Percentiles rank a stretch among this genome's conserved stretches.
phyloP scores from a whole-genome alignment of 495 filamentous ascomycete genomes.

The Coniosporium apollinis region DNA sequence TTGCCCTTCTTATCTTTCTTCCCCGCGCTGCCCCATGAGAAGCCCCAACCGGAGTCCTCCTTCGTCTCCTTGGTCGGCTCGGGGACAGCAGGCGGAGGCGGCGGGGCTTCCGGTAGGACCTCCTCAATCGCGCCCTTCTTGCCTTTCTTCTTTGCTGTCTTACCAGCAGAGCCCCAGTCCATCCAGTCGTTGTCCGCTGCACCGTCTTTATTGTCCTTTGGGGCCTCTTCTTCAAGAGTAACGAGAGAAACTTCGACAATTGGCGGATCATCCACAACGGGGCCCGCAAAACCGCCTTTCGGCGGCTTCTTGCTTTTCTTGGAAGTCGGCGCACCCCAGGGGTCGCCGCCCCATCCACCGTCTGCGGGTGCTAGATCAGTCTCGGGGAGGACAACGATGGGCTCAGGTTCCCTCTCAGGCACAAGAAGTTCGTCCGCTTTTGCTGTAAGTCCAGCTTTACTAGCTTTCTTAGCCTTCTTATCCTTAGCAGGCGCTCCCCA shows the following conservation, averaged over 20 bases:
- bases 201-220: not conserved
- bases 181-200: not conserved
- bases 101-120: not conserved
- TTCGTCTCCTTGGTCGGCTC: constrained; percentile 9
- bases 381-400: constrained; percentile 2
- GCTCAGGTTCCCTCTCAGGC: constrained; percentile 5
- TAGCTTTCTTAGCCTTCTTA: constrained; percentile 1
- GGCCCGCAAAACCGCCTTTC: too few species aligned
- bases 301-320: too few species aligned
- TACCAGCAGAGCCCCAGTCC: constrained; percentile 2
- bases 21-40: constrained; percentile 14
- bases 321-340: too few species aligned
- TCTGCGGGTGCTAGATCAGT: constrained; percentile 2
- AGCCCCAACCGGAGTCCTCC: constrained; percentile 4
- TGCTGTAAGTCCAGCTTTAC: not conserved
- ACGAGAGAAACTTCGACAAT: not conserved
- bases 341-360: constrained; percentile 5
- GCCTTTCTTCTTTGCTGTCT: constrained; percentile 11
- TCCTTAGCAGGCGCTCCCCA: constrained; percentile 2
- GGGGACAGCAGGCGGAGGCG: constrained; percentile 1
- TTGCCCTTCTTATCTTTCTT: constrained; percentile 28
- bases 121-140: constrained; percentile 3
- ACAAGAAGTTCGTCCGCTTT: too few species aligned
- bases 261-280: not conserved
- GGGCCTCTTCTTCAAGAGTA: too few species aligned